A percentile compares a stretch with the other conserved stretches of the same genome.
These are phyloP conservation scores for Cronartium quercuum DNA, from an alignment of 1,284 basidiomycete genomes.

Conservation along the genomic window DNA sequence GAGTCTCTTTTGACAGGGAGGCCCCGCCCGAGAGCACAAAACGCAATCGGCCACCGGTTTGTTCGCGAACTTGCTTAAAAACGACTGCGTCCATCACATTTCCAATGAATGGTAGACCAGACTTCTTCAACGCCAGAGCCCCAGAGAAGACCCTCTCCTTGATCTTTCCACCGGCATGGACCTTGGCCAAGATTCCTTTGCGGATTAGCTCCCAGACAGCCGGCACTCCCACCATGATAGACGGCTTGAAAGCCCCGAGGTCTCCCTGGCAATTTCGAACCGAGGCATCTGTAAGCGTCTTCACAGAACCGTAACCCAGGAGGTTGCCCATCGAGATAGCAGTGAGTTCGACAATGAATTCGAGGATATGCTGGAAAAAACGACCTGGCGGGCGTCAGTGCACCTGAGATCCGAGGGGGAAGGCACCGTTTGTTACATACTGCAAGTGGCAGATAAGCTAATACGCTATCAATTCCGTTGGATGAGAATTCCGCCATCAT, in stretches of 20 bases:
- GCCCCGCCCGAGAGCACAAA: constrained; percentile 71
- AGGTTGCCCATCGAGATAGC: constrained; percentile 58
- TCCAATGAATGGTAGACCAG: constrained; percentile 59
- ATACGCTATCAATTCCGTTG: constrained; percentile 57
- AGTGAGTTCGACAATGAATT: constrained; percentile 36
- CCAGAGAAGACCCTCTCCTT: constrained; percentile 69
- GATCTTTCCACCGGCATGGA: constrained; percentile 60
- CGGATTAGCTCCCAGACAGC: constrained; percentile 65
- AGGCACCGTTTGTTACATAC: constrained; percentile 41
- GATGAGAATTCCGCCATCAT: constrained; percentile 70
- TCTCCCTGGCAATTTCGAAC: constrained; percentile 87
- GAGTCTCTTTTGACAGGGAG: constrained; percentile 73
- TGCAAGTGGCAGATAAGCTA: constrained; percentile 31
- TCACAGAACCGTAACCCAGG: constrained; percentile 82
- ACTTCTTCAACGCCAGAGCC: constrained; percentile 64
- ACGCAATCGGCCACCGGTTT: constrained; percentile 78
- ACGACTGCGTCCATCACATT: constrained; percentile 68
- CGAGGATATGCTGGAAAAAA: constrained; percentile 17
- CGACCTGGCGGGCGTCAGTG: too few relatives aligned
- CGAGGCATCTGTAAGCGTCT: constrained; percentile 88
- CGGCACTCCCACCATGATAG: constrained; percentile 83
- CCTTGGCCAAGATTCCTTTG: constrained; percentile 79
- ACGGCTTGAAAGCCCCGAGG: constrained; percentile 71
- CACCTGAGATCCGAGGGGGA: too few relatives aligned
- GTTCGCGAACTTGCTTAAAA: constrained; percentile 65